These are phyloP conservation scores for Xanthoceras sorbifolium DNA, from an alignment of 345 rosid genomes.

Conservation along the genomic window DNA sequence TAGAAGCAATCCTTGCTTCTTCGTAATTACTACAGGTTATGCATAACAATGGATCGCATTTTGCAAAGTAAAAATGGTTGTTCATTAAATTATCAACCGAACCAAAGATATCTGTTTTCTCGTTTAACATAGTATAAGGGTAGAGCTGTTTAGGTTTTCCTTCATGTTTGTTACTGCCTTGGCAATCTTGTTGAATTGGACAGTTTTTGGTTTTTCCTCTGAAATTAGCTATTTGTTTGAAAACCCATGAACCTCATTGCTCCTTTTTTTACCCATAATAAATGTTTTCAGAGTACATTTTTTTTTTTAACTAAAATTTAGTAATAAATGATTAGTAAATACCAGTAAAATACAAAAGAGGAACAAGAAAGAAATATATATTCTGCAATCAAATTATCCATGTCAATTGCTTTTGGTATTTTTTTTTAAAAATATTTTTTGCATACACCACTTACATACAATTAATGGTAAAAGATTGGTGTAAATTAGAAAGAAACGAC, in stretches of 20 bases:
- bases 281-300: neutral
- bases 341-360: too few relatives aligned
- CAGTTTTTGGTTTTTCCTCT: neutral
- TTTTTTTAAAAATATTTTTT: too few relatives aligned
- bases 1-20: slow-evolving; percentile 84
- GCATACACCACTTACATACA: too few relatives aligned
- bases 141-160: neutral
- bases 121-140: neutral
- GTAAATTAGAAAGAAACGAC: neutral
- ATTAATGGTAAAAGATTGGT: too few relatives aligned
- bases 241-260: neutral
- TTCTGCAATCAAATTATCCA: too few relatives aligned
- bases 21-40: slow-evolving; percentile 17
- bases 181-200: neutral
- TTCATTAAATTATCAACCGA: neutral
- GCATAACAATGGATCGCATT: neutral
- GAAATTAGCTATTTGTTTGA: neutral
- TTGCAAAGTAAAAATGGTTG: neutral
- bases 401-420: too few relatives aligned
- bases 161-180: neutral
- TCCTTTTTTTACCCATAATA: too few relatives aligned
- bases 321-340: neutral
- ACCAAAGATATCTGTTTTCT: neutral
- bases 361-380: too few relatives aligned
- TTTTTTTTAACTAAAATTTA: too few relatives aligned